Conservation (phyloP, 768 basidiomycete species). For the Russula emetica region DNA sequence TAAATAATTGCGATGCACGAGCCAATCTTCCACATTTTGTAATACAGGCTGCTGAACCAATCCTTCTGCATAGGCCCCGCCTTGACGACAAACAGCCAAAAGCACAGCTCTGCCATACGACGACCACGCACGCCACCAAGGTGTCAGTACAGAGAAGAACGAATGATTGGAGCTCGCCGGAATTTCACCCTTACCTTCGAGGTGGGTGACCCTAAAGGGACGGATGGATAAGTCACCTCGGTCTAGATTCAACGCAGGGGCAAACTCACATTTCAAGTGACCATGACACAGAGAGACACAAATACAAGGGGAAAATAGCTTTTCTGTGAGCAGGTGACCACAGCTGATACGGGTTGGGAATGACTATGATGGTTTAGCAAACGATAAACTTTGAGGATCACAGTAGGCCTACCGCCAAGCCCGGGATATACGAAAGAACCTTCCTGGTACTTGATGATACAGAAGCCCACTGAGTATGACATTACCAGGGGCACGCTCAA, state of each 20-base stretch:
- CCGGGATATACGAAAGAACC: slow-evolving; percentile 50
- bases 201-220: slow-evolving; percentile 60
- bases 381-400: not conserved
- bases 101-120: slow-evolving; percentile 62
- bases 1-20: slow-evolving; percentile 55
- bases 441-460: slow-evolving; percentile 68
- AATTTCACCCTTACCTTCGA: slow-evolving; percentile 55
- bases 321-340: slow-evolving; percentile 49
- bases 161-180: not conserved
- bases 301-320: slow-evolving; percentile 61
- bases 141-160: not conserved
- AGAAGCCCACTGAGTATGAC: slow-evolving; percentile 58
- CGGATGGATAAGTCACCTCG: not conserved
- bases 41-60: slow-evolving; percentile 75
- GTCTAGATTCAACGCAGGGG: not conserved
- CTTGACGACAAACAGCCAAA: slow-evolving; percentile 82
- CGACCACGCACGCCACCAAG: not conserved
- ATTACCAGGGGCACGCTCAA: slow-evolving; percentile 57
- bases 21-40: slow-evolving; percentile 68
- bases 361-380: slow-evolving; percentile 40
- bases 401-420: slow-evolving; percentile 41
- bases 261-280: slow-evolving; percentile 63
- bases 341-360: slow-evolving; percentile 57
- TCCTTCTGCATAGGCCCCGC: slow-evolving; percentile 51
- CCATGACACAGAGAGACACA: slow-evolving; percentile 67